These are phyloP conservation scores for Plectosphaerella sp. DNA, from an alignment of 2,329 filamentous ascomycete genomes.

Conservation along the genomic window DNA sequence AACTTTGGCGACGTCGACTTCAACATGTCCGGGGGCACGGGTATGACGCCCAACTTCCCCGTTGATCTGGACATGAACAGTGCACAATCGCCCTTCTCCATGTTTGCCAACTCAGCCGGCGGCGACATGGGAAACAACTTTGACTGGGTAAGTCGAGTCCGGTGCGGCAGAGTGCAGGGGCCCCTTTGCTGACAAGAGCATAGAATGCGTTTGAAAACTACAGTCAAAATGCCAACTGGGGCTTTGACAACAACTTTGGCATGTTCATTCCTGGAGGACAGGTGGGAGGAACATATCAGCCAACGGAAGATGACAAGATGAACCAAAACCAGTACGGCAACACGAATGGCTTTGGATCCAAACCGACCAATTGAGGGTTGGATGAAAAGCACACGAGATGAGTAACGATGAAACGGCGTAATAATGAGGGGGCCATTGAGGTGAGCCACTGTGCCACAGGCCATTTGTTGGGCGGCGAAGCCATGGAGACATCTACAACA, in stretches of 20 bases:
- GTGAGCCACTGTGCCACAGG: not conserved
- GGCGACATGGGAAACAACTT: constrained; percentile 45
- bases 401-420: not conserved
- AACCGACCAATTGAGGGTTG: not conserved
- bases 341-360: not conserved
- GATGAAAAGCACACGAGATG: not conserved
- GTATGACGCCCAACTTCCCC: constrained; percentile 31
- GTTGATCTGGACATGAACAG: constrained; percentile 27
- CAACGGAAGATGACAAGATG: constrained; percentile 10
- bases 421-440: not conserved
- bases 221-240: constrained; percentile 50
- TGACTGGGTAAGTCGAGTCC: constrained; percentile 48
- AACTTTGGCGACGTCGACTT: constrained; percentile 42
- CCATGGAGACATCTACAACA: not conserved
- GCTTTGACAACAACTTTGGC: constrained; percentile 45
- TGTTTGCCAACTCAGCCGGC: constrained; percentile 40
- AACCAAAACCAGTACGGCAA: constrained; percentile 1
- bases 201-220: constrained; percentile 55
- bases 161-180: not conserved
- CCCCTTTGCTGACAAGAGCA: constrained; percentile 17
- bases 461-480: not conserved
- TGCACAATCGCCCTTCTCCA: constrained; percentile 43
- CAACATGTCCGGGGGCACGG: constrained; percentile 23
- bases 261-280: constrained; percentile 31
- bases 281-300: constrained; percentile 2